Evolutionary conservation across 2,329 filamentous ascomycete genomes (phyloP).

Genomic region (Myrmaecium sp.): DNA sequence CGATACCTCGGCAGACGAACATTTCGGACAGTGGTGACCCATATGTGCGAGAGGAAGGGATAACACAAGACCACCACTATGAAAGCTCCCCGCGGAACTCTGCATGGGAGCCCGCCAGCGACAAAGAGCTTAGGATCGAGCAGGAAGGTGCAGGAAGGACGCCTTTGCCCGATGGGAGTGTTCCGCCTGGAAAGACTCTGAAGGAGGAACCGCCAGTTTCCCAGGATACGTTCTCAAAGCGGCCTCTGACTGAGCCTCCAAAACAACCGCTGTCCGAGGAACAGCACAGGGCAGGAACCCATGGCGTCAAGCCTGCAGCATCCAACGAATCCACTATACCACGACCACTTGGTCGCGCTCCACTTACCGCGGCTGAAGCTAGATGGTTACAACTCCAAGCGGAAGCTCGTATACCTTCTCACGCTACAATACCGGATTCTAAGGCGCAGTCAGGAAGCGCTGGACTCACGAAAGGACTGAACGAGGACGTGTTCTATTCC

Average conservation of each 20-base stretch:
- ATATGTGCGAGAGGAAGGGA: slow-evolving; percentile 1
- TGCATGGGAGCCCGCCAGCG: slow-evolving; percentile 17
- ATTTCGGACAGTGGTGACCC: slow-evolving; percentile 14
- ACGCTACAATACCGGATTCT: slow-evolving; percentile 23
- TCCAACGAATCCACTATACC: slow-evolving; percentile 27
- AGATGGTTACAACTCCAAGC: slow-evolving; percentile 29
- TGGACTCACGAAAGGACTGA: slow-evolving; percentile 23
- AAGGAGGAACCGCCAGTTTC: slow-evolving; percentile 12
- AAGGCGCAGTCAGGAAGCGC: too few relatives aligned
- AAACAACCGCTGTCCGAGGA: slow-evolving; percentile 19
- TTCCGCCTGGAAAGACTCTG: slow-evolving; percentile 22
- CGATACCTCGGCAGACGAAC: slow-evolving; percentile 15
- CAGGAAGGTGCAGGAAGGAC: slow-evolving; percentile 28
- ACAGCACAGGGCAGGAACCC: slow-evolving; percentile 1
- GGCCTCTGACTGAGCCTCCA: slow-evolving; percentile 16
- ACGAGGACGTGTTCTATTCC: slow-evolving; percentile 40
- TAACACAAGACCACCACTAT: slow-evolving; percentile 36
- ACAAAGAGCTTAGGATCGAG: slow-evolving; percentile 25
- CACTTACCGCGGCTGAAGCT: slow-evolving; percentile 25
- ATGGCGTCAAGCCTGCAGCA: slow-evolving; percentile 19
- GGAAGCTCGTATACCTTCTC: slow-evolving; percentile 36
- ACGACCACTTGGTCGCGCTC: slow-evolving; percentile 12
- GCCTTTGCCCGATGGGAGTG: slow-evolving; percentile 34
- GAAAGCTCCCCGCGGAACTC: slow-evolving; percentile 25
- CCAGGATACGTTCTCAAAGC: slow-evolving; percentile 17